A percentile compares a stretch with the other conserved stretches of the same genome.
Evolutionary conservation across 345 rosid species (phyloP).

Genomic region (Melaleuca quinquenervia): DNA sequence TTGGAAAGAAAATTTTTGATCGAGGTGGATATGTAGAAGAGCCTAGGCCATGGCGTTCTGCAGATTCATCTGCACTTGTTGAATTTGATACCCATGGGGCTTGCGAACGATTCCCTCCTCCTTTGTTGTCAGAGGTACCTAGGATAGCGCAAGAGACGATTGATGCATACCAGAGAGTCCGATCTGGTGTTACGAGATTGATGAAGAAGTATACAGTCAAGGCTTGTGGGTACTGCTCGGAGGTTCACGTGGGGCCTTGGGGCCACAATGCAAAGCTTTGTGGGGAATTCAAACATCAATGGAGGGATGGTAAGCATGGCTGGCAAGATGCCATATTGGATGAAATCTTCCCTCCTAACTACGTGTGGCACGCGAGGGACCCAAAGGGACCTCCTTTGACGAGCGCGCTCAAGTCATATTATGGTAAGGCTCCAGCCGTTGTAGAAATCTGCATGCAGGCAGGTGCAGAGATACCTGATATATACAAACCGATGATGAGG

Average conservation of each 20-base stretch:
- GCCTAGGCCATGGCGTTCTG: constrained; percentile 35
- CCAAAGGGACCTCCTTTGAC: constrained; percentile 57
- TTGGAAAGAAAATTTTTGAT: constrained; percentile 63
- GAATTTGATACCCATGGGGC: constrained; percentile 77
- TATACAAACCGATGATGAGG: constrained; percentile 88
- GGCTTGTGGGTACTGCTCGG: constrained; percentile 94
- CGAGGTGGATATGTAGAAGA: constrained; percentile 58
- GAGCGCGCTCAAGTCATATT: constrained; percentile 50
- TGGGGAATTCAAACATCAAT: constrained; percentile 84
- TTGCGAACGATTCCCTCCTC: constrained; percentile 34
- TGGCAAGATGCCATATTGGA: constrained; percentile 82
- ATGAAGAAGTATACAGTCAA: constrained; percentile 69
- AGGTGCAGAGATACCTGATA: constrained; percentile 51
- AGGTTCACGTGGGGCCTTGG: constrained; percentile 91
- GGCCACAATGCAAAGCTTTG: constrained; percentile 91
- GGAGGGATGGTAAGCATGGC: constrained; percentile 98
- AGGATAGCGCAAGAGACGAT: constrained; percentile 72
- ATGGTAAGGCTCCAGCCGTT: constrained; percentile 81
- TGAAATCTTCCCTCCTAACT: constrained; percentile 67
- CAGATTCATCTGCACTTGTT: constrained; percentile 32
- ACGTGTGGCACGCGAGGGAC: constrained; percentile 72
- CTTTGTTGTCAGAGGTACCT: constrained; percentile 37
- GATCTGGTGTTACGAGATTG: constrained; percentile 50
- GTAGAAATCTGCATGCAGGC: constrained; percentile 80
- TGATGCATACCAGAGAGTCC: constrained; percentile 54